phyloP scores from a whole-genome alignment of 441 rosid species.

The Geranium incanum region DNA sequence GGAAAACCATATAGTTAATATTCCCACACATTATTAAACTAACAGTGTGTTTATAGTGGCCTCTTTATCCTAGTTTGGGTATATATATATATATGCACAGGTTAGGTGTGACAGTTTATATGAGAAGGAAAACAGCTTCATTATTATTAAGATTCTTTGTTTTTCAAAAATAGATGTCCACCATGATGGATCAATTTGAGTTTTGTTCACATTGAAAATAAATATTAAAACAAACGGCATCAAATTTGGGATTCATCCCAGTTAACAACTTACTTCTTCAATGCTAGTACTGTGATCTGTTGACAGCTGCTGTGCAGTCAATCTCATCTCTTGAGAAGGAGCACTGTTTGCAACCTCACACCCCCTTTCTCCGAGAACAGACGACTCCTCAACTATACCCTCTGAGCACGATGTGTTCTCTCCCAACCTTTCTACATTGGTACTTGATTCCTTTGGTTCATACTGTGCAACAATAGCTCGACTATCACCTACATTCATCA shows the following conservation, averaged over 20 bases:
- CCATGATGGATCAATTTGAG: background rate
- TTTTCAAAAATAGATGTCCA: background rate
- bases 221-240: background rate
- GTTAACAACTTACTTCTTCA: constrained; percentile 64
- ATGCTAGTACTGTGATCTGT: constrained; percentile 95
- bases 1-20: too few species aligned
- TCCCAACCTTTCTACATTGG: constrained; percentile 28
- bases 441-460: constrained; percentile 42
- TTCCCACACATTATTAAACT: too few species aligned
- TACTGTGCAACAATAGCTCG: constrained; percentile 86
- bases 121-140: too few species aligned
- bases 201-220: background rate
- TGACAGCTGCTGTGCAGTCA: constrained; percentile 83
- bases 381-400: constrained; percentile 39
- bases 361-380: constrained; percentile 21
- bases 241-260: constrained; percentile 5
- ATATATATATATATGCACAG: too few species aligned
- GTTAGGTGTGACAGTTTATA: too few species aligned
- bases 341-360: constrained; percentile 27
- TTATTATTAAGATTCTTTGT: too few species aligned
- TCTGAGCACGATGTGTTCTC: constrained; percentile 35
- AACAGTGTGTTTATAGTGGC: too few species aligned
- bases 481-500: constrained; percentile 98
- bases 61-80: too few species aligned
- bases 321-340: constrained; percentile 35